Evolutionary conservation across 2,329 filamentous ascomycete species (phyloP), one percentile per base, ranked within the genome.

Genomic region (Westerdykella sp.): DNA sequence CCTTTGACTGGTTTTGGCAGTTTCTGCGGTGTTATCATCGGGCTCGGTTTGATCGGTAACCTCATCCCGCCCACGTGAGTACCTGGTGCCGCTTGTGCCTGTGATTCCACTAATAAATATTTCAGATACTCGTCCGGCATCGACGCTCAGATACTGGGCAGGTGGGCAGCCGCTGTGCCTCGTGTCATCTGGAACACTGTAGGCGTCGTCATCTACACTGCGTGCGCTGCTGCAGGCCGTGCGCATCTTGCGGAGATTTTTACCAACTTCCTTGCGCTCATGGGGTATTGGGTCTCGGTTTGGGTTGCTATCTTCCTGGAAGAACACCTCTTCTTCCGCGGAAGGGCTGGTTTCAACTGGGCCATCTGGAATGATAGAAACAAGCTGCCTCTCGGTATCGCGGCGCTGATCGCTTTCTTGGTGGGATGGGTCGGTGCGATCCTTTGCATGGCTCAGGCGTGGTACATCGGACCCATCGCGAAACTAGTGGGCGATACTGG

Each of bases 251-350:
- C 79, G 0, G 73, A 73, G 21, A 83, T 85, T 45, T 84, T 85
- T 58, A 79, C 78, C 10, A 85, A 85, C 57, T 84, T 85, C 59
- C 70, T 85, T 5, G 79, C 80, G 0, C 66, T 85, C 16, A 85
- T 85, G 78, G 83, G 82, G 1, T 85, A 85, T 62, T 85, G 80
- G 81, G 73, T 83, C 13, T 74, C 74, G 12, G 78, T 84, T 36
- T 83, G 80, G 78, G 72, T 84, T 15, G 74, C 75, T 1, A 82
- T 85, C 37, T 69, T 78, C 2, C 62, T 81, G 2, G 73, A 79
- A 55, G 83, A 86, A 56, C 75, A 81, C 39, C 59, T 81, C 15
- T 69, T 85, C 39, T 85, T 85, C 60, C 72, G 79, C 2, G 66
- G 70, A 3, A 69, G 62, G 39, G 57, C 54, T 1, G 69, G 69